Conservation (phyloP, 352 stramenopile genomes). For the Globisporangium polare region DNA sequence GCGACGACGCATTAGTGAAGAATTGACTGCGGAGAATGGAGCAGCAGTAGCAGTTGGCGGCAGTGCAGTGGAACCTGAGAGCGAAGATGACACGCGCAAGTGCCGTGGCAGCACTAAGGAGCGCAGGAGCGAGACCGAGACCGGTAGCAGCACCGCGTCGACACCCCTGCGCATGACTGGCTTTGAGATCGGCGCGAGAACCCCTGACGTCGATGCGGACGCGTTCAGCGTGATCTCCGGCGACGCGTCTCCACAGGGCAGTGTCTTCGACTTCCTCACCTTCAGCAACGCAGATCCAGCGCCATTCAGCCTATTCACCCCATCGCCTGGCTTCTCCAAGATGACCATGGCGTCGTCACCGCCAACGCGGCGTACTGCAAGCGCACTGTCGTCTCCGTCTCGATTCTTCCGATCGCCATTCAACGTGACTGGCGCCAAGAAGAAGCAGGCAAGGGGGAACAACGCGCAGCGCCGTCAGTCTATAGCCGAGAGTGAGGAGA, state of each 20-base stretch:
- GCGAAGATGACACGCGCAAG: constrained; percentile 13
- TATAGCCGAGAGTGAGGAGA: constrained; percentile 2
- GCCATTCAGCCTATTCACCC: constrained; percentile 51
- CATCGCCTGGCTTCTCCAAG: constrained; percentile 32
- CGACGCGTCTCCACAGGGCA: constrained; percentile 37
- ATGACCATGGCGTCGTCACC: constrained; percentile 17
- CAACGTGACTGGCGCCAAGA: constrained; percentile 19
- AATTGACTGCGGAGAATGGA: neutral
- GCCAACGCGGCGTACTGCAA: constrained; percentile 22
- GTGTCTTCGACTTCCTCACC: constrained; percentile 55
- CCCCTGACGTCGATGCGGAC: constrained; percentile 20
- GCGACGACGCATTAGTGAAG: constrained; percentile 11
- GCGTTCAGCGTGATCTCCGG: constrained; percentile 48
- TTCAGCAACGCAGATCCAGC: constrained; percentile 19
- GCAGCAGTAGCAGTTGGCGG: neutral
- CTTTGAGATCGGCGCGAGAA: constrained; percentile 19
- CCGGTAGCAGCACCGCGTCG: constrained; percentile 15
- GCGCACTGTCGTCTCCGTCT: constrained; percentile 48
- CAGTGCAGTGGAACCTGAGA: constrained; percentile 5
- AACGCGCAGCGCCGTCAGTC: constrained; percentile 1
- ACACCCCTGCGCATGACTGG: constrained; percentile 10
- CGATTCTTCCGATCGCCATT: constrained; percentile 74
- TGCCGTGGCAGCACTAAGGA: neutral
- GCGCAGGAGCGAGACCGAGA: constrained; percentile 9
- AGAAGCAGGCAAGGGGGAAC: constrained; percentile 12